A percentile compares a stretch with the other conserved stretches of the same genome.
These are phyloP conservation scores for Arthrobotrys musiformis DNA, from an alignment of 2,329 filamentous ascomycete species.

Conservation along the genomic window DNA sequence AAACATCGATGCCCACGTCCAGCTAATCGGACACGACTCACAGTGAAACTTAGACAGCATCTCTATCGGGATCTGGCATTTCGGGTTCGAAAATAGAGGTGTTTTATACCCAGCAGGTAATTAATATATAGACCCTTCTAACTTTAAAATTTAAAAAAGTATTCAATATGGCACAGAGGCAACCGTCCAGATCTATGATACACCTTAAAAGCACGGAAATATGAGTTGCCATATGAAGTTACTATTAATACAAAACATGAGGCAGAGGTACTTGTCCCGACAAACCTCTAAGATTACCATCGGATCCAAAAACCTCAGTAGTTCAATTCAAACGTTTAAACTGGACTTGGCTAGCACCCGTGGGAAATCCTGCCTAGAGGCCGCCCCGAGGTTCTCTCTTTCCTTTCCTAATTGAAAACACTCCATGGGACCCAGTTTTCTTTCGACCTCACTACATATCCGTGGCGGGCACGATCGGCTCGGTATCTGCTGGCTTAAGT, in stretches of 20 bases:
- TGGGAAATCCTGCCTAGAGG: conserved; percentile 26
- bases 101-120: conserved; percentile 15
- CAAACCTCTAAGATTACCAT: conserved; percentile 37
- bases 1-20: conserved; percentile 34
- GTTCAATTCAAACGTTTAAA: conserved; percentile 3
- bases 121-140: conserved; percentile 19
- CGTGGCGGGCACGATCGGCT: conserved; percentile 23
- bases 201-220: conserved; percentile 46
- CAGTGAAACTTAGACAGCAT: conserved; percentile 43
- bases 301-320: conserved; percentile 31
- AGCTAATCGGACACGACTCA: conserved; percentile 26
- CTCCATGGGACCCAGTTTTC: background rate
- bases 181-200: conserved; percentile 20
- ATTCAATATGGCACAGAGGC: conserved; percentile 1
- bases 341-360: background rate
- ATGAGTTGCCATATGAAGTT: conserved; percentile 45
- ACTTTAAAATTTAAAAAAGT: conserved; percentile 1
- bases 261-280: background rate
- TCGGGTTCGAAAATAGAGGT: conserved; percentile 17
- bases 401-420: conserved; percentile 36
- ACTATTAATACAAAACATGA: conserved; percentile 31
- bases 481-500: background rate
- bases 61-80: conserved; percentile 24
- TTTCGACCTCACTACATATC: background rate
- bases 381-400: conserved; percentile 47